Percentiles rank a stretch among this genome's conserved stretches.
Conservation (phyloP, 192 early-diverging fungal species). For the Radiomyces spectabilis region DNA sequence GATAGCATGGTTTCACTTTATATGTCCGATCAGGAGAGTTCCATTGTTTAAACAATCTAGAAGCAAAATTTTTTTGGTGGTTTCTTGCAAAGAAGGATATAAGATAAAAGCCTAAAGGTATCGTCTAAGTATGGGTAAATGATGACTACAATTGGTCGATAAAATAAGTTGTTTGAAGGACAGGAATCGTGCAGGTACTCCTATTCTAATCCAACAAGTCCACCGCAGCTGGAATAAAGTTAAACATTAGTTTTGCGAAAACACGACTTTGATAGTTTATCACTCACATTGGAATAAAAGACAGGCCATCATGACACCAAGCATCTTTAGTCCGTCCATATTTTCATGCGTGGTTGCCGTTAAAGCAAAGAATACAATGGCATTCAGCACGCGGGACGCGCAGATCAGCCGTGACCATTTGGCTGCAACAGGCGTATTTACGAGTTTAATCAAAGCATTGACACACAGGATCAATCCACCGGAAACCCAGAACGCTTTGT, state of each 20-base stretch:
- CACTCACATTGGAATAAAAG: slow-evolving; percentile 25
- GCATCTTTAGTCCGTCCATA: slow-evolving; percentile 12
- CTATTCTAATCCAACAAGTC: slow-evolving; percentile 1
- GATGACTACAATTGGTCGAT: background rate
- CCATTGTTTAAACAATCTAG: background rate
- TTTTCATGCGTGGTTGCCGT: slow-evolving; percentile 7
- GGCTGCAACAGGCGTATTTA: slow-evolving; percentile 19
- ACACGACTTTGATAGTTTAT: background rate
- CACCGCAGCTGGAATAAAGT: background rate
- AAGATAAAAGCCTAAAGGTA: background rate
- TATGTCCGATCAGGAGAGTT: background rate
- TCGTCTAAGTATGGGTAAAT: background rate
- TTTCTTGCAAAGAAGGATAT: background rate
- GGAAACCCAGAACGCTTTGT: slow-evolving; percentile 20
- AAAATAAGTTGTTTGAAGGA: background rate
- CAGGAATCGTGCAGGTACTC: background rate
- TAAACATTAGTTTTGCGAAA: background rate
- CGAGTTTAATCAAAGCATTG: slow-evolving; percentile 26
- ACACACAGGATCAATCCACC: slow-evolving; percentile 23
- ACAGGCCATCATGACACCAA: slow-evolving; percentile 17
- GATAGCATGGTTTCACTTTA: background rate
- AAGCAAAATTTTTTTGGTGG: background rate
- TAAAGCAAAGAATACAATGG: slow-evolving; percentile 24
- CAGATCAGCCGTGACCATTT: slow-evolving; percentile 18
- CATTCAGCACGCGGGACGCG: slow-evolving; percentile 14